Base-by-base conservation (phyloP, 768 basidiomycete species). In the Cystobasidium ongulense region DNA sequence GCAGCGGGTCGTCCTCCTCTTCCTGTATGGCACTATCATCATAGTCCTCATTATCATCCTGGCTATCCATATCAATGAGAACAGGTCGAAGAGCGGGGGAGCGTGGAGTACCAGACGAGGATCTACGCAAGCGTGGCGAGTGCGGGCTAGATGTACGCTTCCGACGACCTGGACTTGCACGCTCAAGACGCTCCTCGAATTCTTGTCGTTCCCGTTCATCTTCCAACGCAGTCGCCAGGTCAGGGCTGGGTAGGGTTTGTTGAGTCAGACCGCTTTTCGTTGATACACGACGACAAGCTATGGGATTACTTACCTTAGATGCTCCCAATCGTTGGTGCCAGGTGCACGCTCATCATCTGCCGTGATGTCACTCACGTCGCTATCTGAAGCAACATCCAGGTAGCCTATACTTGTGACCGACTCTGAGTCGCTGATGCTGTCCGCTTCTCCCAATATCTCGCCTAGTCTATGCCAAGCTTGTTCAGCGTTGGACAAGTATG, bases 401-500 rank as follows among this genome's bases (percentile, higher is more conserved):
- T 77, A 92, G 88, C 35, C 89, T 89, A 65, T 97, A 83, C 79
- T 97, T 90, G 67, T 90, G 90, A 73, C 75, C 33, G 77, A 96
- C 82, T 97, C 96, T 77, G 88, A 91, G 80, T 98, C 95, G 79
- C 91, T 92, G 75, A 96, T 92, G 25, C 87, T 87, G 78, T 96
- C 93, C 35, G 88, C 87, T 33, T 87, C 85, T 33, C 88, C 88
- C 78, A 92, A 88, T 75, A 88, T 85, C 61, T 82, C 80, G 1
- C 90, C 91, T 41, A 97, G 83, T 38, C 90, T 85, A 75, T 88
- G 86, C 94, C 94, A 95, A 17, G 93, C 91, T 21, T 76, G 75
- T 71, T 80, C 81, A 1, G 39, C 63, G 29, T 31, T 35, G 21
- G 50, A 36, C 29, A 54, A 23, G 75, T 50, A 61, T 73, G 35